Evolutionary conservation across 345 rosid genomes (phyloP).

Genomic region (Rhizophora apiculata): DNA sequence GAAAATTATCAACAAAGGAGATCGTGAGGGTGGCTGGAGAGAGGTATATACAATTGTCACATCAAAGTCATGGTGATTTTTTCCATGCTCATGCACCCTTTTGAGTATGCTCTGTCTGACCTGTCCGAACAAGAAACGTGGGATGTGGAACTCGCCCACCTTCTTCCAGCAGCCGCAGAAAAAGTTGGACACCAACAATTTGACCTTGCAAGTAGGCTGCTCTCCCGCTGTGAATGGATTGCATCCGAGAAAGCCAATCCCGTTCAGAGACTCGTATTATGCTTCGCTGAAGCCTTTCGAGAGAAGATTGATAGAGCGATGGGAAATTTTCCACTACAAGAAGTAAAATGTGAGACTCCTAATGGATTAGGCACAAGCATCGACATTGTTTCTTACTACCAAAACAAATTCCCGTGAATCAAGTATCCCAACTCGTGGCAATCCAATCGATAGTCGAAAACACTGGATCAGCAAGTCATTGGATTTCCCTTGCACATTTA

Average conservation of each 20-base stretch:
- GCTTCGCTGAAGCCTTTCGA: conserved; percentile 46
- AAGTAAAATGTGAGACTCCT: background rate
- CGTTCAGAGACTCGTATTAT: conserved; percentile 39
- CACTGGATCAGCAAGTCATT: conserved; percentile 33
- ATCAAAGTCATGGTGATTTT: conserved; percentile 35
- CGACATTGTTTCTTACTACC: conserved; percentile 10
- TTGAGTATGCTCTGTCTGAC: conserved; percentile 40
- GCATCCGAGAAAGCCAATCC: conserved; percentile 41
- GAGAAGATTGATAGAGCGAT: conserved; percentile 36
- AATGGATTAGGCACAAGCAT: conserved; percentile 20
- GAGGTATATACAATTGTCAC: conserved; percentile 41
- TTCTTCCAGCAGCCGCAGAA: conserved; percentile 55
- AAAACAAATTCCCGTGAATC: conserved; percentile 32
- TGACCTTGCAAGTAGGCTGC: conserved; percentile 48
- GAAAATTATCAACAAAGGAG: conserved; percentile 43
- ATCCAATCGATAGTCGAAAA: conserved; percentile 44
- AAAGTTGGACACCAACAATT: conserved; percentile 44
- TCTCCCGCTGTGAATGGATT: conserved; percentile 43
- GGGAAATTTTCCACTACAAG: conserved; percentile 19
- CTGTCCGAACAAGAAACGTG: conserved; percentile 47
- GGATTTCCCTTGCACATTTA: conserved; percentile 40
- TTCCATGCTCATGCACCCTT: conserved; percentile 46
- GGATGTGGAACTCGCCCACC: conserved; percentile 49
- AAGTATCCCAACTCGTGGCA: conserved; percentile 37
- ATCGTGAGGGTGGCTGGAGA: conserved; percentile 48